These are phyloP conservation scores for Aegilops sharonensis DNA, from an alignment of 176 grass and related monocot species.

Conservation along the genomic window DNA sequence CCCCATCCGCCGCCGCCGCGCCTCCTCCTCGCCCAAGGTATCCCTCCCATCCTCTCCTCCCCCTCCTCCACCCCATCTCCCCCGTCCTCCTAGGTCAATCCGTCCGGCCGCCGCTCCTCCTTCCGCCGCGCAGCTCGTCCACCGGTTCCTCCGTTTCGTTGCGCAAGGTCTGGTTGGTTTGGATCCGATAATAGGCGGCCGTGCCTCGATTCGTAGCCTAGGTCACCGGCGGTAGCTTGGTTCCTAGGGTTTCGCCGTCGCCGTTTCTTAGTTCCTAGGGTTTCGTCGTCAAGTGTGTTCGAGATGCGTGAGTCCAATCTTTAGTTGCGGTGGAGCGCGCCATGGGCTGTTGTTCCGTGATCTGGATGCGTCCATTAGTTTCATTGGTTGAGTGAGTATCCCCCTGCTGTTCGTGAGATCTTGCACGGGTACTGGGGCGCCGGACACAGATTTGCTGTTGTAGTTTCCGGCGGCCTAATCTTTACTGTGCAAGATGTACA, in stretches of 20 bases:
- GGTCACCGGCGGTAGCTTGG: background rate
- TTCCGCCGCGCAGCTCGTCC: background rate
- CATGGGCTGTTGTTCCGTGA: background rate
- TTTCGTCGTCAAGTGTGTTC: background rate
- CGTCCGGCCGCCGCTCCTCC: background rate
- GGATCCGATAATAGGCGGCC: background rate
- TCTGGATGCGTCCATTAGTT: background rate
- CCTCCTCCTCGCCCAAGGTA: conserved; percentile 29
- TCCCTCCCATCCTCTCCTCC: background rate
- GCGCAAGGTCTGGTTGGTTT: background rate
- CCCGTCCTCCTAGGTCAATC: background rate
- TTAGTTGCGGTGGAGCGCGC: background rate
- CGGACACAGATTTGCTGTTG: background rate
- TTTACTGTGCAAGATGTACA: conserved; percentile 24
- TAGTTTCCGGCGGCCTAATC: background rate
- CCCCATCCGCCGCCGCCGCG: conserved; percentile 16
- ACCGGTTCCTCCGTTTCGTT: background rate
- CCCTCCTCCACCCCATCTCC: background rate
- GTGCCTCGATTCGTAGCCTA: background rate
- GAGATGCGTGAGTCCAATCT: background rate
- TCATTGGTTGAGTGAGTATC: background rate
- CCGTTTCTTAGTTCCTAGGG: too few relatives aligned
- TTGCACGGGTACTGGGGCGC: background rate
- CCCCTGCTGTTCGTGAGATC: background rate
- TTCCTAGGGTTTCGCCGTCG: background rate